Conservation (phyloP, 176 grass and related monocot species). For the Oryza nivara region DNA sequence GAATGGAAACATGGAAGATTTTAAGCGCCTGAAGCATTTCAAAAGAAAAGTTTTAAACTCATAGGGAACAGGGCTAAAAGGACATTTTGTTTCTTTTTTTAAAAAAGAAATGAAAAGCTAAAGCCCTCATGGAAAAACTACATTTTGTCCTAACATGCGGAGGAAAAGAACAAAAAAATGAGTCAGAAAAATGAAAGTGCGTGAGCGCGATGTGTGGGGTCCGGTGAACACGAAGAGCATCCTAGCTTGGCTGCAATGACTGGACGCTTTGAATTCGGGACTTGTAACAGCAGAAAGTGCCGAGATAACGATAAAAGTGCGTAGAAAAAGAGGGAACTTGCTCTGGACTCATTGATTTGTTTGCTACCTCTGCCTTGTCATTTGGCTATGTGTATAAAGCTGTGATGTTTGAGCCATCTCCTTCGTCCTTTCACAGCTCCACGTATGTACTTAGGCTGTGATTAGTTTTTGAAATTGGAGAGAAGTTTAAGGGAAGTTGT, state of each 20-base stretch:
- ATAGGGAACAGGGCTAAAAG: background rate
- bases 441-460: background rate
- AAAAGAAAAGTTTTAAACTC: background rate
- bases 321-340: background rate
- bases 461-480: no score
- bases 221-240: background rate
- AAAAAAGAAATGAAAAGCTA: background rate
- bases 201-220: slow-evolving; percentile 14
- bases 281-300: background rate
- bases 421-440: background rate
- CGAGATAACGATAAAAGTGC: background rate
- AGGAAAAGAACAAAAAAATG: background rate
- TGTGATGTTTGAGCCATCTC: background rate
- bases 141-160: slow-evolving; percentile 20
- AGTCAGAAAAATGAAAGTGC: slow-evolving; percentile 18
- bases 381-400: background rate
- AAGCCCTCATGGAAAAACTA: background rate
- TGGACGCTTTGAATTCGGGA: background rate
- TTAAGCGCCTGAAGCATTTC: background rate
- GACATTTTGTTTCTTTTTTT: background rate
- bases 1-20: background rate
- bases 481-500: no score
- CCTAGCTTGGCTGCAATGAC: background rate
- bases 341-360: background rate
- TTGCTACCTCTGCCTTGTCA: background rate